Evolutionary conservation across 106 monocot species (phyloP), one percentile per base, ranked within the genome.

Genomic region (Chionographis japonica): DNA sequence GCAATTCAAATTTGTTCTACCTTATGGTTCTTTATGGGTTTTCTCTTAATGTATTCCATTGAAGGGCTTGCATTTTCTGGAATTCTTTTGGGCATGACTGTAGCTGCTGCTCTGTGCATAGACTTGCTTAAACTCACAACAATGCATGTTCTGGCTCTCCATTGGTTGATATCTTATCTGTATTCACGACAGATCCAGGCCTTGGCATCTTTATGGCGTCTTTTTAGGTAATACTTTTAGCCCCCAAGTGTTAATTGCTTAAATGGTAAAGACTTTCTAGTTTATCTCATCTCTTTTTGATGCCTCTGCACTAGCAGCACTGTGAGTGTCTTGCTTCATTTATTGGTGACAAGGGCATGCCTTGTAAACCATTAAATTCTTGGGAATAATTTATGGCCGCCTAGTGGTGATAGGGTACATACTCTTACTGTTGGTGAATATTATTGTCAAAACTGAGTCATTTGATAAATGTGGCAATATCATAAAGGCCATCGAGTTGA

Each of bases 1-100:
- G 87, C 83, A 65, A 74, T 93, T 66, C 98, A 93, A 65, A 75
- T 89, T n/a, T 93, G 86, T 74, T 98, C 98, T 56, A 93, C 93
- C 1, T 66, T 93, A 11, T 87, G 86, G 85, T 90, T 79, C 38
- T 83, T 83, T 61, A 52, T 81, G 60, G 77, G 77, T 46, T 65
- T 62, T 65, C 52, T 60, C 19, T 69, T 92, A 17, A 15, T 38
- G 12, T 67, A 80, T 66, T 70, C 68, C 40, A 61, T 90, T 58
- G 49, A 56, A 51, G 80, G 56, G 18, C 68, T 98, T 74, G 82
- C 87, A 67, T 16, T 90, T 2, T 76, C 62, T 58, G 92, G 87
- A 60, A 73, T 83, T 19, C n/a, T 83, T 40, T 66, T 97, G 37
- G 97, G 97, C 40, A 13, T 83, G 13, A 87, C 92, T 62, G 70